Evolutionary conservation across 2,329 filamentous ascomycete genomes (phyloP).

Genomic region (Alternaria ethzedia): DNA sequence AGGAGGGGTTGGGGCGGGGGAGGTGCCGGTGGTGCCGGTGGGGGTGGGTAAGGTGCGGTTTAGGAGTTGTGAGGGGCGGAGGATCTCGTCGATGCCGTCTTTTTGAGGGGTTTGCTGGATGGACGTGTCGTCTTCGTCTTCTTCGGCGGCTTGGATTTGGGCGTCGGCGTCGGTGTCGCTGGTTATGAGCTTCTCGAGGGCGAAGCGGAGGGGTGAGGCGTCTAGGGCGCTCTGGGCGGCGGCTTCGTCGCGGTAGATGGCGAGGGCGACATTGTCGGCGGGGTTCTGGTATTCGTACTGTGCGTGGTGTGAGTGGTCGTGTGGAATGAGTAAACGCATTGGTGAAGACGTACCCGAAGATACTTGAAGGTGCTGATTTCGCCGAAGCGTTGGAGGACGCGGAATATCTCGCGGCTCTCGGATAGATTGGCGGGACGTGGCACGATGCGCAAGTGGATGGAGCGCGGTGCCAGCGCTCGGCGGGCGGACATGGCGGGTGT

Average conservation of each 20-base stretch:
- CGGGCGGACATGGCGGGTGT: slow-evolving; percentile 37
- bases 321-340: neutral
- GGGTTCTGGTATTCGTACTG: slow-evolving; percentile 54
- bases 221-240: slow-evolving; percentile 52
- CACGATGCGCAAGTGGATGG: slow-evolving; percentile 55
- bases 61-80: slow-evolving; percentile 35
- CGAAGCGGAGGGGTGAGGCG: slow-evolving; percentile 56
- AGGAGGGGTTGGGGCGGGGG: neutral
- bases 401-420: slow-evolving; percentile 58
- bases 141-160: neutral
- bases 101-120: slow-evolving; percentile 8
- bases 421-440: slow-evolving; percentile 56
- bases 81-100: slow-evolving; percentile 39
- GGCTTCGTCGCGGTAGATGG: slow-evolving; percentile 53
- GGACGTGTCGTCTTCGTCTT: slow-evolving; percentile 15
- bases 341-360: slow-evolving; percentile 42
- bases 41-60: slow-evolving; percentile 16
- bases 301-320: neutral
- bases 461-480: slow-evolving; percentile 46
- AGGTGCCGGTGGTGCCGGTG: neutral
- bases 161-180: neutral
- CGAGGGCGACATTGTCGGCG: slow-evolving; percentile 53
- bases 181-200: slow-evolving; percentile 45
- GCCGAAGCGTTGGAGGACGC: slow-evolving; percentile 57
- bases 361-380: slow-evolving; percentile 57